Evolutionary conservation across 2,329 filamentous ascomycete species (phyloP), one percentile per base, ranked within the genome.

Genomic region (Ilyonectria robusta): DNA sequence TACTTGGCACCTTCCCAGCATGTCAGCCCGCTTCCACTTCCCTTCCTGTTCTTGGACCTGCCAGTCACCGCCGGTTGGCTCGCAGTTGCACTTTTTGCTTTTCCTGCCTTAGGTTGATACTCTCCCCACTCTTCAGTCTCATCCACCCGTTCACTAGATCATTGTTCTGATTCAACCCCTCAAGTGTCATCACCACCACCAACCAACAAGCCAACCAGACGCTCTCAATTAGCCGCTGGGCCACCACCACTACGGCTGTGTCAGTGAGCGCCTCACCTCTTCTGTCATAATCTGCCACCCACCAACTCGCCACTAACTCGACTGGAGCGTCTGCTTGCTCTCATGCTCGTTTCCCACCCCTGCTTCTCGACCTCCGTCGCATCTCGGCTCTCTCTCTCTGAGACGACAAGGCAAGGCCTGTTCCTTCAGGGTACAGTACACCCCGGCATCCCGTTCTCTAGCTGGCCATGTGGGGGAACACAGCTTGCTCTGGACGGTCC

Each of bases 161-260:
- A 17, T 9, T n/a, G 21, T 35, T 35, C n/a, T 21, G 29, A 35
- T 23, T 17, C 21, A 54, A 54, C 33, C 50, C 29, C 48, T n/a
- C 19, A 31, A 35, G 29, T 15, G 29, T 31, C 68, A 63, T 69
- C 68, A 72, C 57, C 66, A 71, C 61, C 53, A 63, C 60, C 68
- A 46, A 53, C 15, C 8, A 51, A 64, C 53, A 35, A 53, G 42
- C 65, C 70, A 72, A 72, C 65, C 58, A 68, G 31, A 54, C 13
- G 15, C 47, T n/a, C 21, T 23, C 6, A 26, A 21, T 40, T 48
- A 48, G 37, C 44, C 63, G 59, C 15, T 19, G 9, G 47, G 10
- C 50, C 6, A 53, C 31, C 50, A 53, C 31, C 50, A 35, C 5
- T n/a, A 19, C 31, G 33, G 31, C n/a, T 35, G 50, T 53, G 33